Evolutionary conservation across 202 grass and related monocot genomes (phyloP), one percentile per base, ranked within the genome.

Genomic region (Cymbopogon flexuosus): DNA sequence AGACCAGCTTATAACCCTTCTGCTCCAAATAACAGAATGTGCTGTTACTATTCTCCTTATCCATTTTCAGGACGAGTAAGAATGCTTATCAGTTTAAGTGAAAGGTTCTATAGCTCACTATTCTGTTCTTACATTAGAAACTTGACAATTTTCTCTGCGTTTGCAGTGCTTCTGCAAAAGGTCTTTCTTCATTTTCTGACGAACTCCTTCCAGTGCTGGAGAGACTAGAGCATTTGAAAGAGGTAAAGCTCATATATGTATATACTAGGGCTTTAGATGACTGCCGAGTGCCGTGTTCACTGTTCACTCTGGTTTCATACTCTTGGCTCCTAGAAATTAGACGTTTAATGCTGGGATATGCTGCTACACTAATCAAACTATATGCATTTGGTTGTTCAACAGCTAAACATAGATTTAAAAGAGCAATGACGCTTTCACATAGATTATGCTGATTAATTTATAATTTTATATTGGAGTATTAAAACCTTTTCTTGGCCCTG

Each of bases 51-150:
- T 94, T 84, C 56, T 94, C 68, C 89, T 94, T 6, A 70, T 94
- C 66, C 89, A 94, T 89, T 89, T 97, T 77, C 90, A 91, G 31
- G 88, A 97, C 57, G 86, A 93, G 95, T 97, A 94, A 80, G 94
- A 34, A 74, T 62, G 65, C 19, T 40, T 40, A 39, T 39, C 60
- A 60, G 13, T 79, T 67, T 73, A 65, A 70, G 37, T 52, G 76
- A 58, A 58, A 59, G 3, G 60, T 12, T 7, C 6, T 34, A 57
- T 75, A 40, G 22, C 35, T 83, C 58, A 34, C 34, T 57, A 21
- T 59, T 78, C 37, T 78, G 21, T 70, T 81, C 10, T 65, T 54
- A 58, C 61, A 69, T 58, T 69, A 68, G 56, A n/a, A 30, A 85
- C 51, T 40, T 10, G 40, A 47, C 33, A 22, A n/a, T 23, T 88